These are phyloP conservation scores for Phialocephala sp. DNA, from an alignment of 2,329 filamentous ascomycete genomes.

Conservation along the genomic window DNA sequence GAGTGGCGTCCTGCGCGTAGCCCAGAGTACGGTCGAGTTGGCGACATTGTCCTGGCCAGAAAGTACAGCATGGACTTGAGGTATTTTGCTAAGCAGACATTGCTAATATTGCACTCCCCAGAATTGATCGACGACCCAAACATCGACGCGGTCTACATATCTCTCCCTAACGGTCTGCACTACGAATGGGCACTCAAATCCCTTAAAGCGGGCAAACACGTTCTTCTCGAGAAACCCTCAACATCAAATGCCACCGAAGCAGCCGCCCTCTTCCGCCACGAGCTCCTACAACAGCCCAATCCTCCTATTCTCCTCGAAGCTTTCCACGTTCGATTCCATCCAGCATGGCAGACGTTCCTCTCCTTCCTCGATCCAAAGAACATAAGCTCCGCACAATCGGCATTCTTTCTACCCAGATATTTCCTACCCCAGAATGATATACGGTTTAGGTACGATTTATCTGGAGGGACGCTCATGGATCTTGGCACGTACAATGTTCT, in stretches of 20 bases:
- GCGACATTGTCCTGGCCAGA: no score
- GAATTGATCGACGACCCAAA: constrained; percentile 44
- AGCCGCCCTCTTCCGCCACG: constrained; percentile 49
- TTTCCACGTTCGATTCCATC: constrained; percentile 58
- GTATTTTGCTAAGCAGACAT: not conserved
- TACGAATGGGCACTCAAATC: constrained; percentile 40
- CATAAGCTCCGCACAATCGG: constrained; percentile 45
- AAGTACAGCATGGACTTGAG: not conserved
- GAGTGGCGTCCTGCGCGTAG: no score
- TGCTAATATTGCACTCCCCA: constrained; percentile 1
- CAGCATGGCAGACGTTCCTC: constrained; percentile 52
- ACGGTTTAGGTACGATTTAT: constrained; percentile 49
- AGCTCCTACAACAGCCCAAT: constrained; percentile 42
- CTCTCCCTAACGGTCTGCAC: constrained; percentile 24
- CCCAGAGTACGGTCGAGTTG: no score
- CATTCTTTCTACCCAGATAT: constrained; percentile 41
- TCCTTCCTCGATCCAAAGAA: constrained; percentile 46
- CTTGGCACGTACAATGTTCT: constrained; percentile 50
- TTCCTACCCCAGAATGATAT: constrained; percentile 49
- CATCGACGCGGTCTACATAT: constrained; percentile 28
- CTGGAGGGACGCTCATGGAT: constrained; percentile 44
- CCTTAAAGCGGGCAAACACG: constrained; percentile 27
- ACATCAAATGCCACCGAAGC: constrained; percentile 40
- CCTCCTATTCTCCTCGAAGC: constrained; percentile 59
- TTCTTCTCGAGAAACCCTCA: constrained; percentile 28